phyloP scores from a whole-genome alignment of 305 asterid genomes.

The Plantago lanceolata region DNA sequence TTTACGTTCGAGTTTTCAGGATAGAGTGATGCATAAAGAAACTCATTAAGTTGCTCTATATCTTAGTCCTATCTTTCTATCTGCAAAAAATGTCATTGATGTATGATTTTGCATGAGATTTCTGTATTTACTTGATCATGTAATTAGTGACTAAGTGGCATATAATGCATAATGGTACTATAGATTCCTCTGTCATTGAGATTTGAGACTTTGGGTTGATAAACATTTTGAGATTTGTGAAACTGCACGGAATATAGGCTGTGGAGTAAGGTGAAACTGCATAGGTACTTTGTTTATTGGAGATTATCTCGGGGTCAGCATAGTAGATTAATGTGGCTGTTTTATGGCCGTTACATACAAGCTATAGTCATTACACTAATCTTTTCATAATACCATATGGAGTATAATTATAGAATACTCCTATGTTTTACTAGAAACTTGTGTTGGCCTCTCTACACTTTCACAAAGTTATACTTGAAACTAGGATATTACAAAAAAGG shows the following conservation, averaged over 20 bases:
- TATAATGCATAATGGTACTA: neutral
- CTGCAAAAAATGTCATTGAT: neutral
- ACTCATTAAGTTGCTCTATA: no score
- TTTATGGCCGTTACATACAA: neutral
- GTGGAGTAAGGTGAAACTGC: conserved; percentile 3
- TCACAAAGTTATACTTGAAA: neutral
- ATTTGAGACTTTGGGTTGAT: neutral
- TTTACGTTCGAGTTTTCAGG: neutral
- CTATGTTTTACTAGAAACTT: neutral
- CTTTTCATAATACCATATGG: neutral
- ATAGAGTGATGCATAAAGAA: neutral
- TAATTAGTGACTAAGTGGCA: neutral
- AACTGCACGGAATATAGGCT: conserved; percentile 1
- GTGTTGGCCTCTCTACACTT: neutral
- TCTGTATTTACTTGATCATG: neutral
- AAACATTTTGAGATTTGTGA: neutral
- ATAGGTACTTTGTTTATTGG: conserved; percentile 1
- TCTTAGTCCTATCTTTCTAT: no score
- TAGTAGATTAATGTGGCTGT: neutral
- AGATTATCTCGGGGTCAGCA: conserved; percentile 17
- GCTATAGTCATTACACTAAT: neutral
- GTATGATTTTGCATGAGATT: neutral
- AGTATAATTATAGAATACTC: neutral
- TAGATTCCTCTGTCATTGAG: neutral
- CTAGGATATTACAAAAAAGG: no score